These are phyloP conservation scores for Dissophora ornata DNA, from an alignment of 192 early-diverging fungal species.

Conservation along the genomic window DNA sequence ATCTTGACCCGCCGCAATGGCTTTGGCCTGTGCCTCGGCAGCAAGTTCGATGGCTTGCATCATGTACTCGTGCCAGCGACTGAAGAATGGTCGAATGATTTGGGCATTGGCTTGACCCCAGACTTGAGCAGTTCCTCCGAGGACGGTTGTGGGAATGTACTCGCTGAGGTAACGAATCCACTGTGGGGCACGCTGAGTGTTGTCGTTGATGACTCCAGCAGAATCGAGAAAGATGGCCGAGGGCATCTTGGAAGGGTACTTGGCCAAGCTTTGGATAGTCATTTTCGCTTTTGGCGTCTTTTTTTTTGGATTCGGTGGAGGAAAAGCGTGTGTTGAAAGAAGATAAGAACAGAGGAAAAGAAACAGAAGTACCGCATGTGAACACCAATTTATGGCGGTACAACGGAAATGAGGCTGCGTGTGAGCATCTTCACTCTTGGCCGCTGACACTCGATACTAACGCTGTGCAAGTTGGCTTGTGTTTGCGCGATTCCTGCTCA, in stretches of 20 bases:
- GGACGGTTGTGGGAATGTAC: constrained; percentile 26
- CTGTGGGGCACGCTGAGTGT: constrained; percentile 29
- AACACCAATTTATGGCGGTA: constrained; percentile 5
- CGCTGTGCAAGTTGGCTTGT: too few species aligned
- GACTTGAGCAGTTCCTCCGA: constrained; percentile 21
- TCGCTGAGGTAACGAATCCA: constrained; percentile 43
- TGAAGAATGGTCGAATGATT: constrained; percentile 33
- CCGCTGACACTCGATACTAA: too few species aligned
- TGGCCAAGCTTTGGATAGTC: constrained; percentile 3
- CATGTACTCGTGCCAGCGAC: constrained; percentile 40
- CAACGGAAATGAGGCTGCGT: background rate
- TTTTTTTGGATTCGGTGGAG: background rate
- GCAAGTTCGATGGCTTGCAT: constrained; percentile 23
- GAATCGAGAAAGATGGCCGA: constrained; percentile 39
- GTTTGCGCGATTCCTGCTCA: too few species aligned
- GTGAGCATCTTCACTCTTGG: too few species aligned
- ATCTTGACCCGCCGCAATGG: background rate
- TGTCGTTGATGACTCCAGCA: constrained; percentile 51
- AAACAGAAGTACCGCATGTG: background rate
- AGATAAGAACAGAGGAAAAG: constrained; percentile 9
- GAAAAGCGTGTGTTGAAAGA: background rate
- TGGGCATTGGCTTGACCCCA: constrained; percentile 35
- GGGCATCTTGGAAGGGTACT: constrained; percentile 44
- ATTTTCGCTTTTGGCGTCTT: constrained; percentile 6
- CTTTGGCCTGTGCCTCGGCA: constrained; percentile 11